These are phyloP conservation scores for Boletales sp. DNA, from an alignment of 768 basidiomycete species.

Conservation along the genomic window DNA sequence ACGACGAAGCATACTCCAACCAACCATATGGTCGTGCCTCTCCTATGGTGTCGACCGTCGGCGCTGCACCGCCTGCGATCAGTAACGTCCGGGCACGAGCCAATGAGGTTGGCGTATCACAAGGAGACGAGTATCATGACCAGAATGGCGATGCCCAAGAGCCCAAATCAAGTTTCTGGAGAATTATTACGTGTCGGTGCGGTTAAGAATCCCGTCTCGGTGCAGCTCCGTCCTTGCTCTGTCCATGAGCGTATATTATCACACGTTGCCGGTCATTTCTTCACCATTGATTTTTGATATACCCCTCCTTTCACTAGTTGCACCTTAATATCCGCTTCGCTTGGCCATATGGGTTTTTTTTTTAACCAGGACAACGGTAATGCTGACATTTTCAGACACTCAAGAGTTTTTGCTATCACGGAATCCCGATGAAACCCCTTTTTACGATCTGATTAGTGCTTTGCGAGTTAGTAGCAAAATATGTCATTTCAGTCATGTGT, in stretches of 20 bases:
- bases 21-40: slow-evolving; percentile 74
- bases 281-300: slow-evolving; percentile 35
- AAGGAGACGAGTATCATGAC: slow-evolving; percentile 54
- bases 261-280: slow-evolving; percentile 34
- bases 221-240: slow-evolving; percentile 17
- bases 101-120: slow-evolving; percentile 64
- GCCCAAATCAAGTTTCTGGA: slow-evolving; percentile 55
- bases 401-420: slow-evolving; percentile 23
- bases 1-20: slow-evolving; percentile 57
- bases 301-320: slow-evolving; percentile 28
- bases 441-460: slow-evolving; percentile 32
- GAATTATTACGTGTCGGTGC: slow-evolving; percentile 78
- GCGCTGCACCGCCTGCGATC: slow-evolving; percentile 66
- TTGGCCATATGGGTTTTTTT: slow-evolving; percentile 26
- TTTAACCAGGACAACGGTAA: slow-evolving; percentile 26
- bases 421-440: slow-evolving; percentile 16
- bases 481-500: slow-evolving; percentile 12
- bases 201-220: slow-evolving; percentile 36
- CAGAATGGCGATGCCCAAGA: slow-evolving; percentile 53
- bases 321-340: slow-evolving; percentile 36
- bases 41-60: slow-evolving; percentile 73
- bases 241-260: slow-evolving; percentile 24
- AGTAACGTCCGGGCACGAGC: slow-evolving; percentile 69
- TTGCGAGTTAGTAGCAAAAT: slow-evolving; percentile 24
- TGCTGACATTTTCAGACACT: slow-evolving; percentile 23